phyloP scores from a whole-genome alignment of 2,329 filamentous ascomycete genomes.

The Aspergillus novofumigatus region DNA sequence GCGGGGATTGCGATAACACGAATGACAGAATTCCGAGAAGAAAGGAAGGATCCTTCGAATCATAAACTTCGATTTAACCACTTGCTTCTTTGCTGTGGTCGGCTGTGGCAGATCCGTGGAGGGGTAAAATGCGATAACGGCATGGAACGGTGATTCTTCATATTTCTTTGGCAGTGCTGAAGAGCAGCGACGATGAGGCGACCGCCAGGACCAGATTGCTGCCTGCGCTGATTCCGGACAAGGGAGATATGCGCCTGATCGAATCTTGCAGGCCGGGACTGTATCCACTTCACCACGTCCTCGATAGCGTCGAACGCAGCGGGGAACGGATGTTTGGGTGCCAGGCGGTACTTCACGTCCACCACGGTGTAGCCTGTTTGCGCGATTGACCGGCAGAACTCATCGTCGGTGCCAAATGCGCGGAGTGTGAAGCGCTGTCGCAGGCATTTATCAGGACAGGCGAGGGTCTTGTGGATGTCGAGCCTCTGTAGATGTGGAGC shows the following conservation, averaged over 20 bases:
- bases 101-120: neutral
- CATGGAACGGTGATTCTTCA: neutral
- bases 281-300: slow-evolving; percentile 32
- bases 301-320: slow-evolving; percentile 34
- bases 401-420: slow-evolving; percentile 24
- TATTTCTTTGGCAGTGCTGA: neutral
- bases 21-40: neutral
- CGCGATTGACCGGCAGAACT: slow-evolving; percentile 23
- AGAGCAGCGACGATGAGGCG: slow-evolving; percentile 12
- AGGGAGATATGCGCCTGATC: slow-evolving; percentile 27
- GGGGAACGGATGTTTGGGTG: slow-evolving; percentile 38
- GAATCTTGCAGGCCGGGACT: slow-evolving; percentile 26
- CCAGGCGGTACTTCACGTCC: slow-evolving; percentile 37
- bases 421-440: slow-evolving; percentile 28
- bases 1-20: neutral
- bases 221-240: slow-evolving; percentile 42
- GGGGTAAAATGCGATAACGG: neutral
- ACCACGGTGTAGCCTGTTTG: slow-evolving; percentile 27
- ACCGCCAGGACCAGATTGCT: slow-evolving; percentile 35
- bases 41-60: neutral
- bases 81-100: neutral
- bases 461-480: slow-evolving; percentile 1
- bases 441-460: slow-evolving; percentile 29
- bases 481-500: slow-evolving; percentile 22
- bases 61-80: neutral